Evolutionary conservation across 2,329 filamentous ascomycete genomes (phyloP), one percentile per base, ranked within the genome.

Genomic region (Aotearoamyces nothofagi): DNA sequence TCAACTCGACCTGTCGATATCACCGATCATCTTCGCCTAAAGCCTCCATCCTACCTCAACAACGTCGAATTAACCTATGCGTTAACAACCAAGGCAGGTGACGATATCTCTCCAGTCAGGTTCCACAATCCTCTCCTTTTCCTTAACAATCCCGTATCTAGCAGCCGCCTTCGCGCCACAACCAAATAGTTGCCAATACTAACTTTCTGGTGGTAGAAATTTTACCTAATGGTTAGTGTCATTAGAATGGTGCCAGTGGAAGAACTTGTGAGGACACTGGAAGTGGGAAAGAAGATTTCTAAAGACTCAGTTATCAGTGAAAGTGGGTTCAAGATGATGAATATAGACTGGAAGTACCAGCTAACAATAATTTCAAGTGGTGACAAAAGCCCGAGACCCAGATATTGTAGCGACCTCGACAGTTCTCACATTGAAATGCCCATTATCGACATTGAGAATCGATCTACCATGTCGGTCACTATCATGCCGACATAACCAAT

Each of bases 1-100:
- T 92, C 90, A 24, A 98, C 90, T 22, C 75, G 83, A 44, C 90
- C 90, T 5, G 84, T 82, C 26, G 90, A 98, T 54, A 78, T 98
- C 36, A 98, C 90, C 5, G 61, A 68, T 39, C 66, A 71, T 34
- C 60, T 96, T 25, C 71, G 77, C 11, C 68, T 81, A 16, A 74
- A 69, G 38, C 68, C 73, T 8, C 47, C 62, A 11, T 63, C 64
- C 24, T 92, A 87, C 46, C 58, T 58, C 30, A 96, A 96, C 48
- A 72, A 62, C 27, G 58, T 98, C 35, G 70, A 79, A 33, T 76
- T 98, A 52, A 92, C 83, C 22, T 98, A 94, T 55, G 90, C 90
- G 26, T 60, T 96, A 40, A 96, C 90, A 9, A 67, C 69, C 37
- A 93, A 92, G 73, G 84, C 72, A 60, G 55, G 65, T 55, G 33